Conservation (phyloP, 192 early-diverging fungal species). For the Backusella psychrophila region DNA sequence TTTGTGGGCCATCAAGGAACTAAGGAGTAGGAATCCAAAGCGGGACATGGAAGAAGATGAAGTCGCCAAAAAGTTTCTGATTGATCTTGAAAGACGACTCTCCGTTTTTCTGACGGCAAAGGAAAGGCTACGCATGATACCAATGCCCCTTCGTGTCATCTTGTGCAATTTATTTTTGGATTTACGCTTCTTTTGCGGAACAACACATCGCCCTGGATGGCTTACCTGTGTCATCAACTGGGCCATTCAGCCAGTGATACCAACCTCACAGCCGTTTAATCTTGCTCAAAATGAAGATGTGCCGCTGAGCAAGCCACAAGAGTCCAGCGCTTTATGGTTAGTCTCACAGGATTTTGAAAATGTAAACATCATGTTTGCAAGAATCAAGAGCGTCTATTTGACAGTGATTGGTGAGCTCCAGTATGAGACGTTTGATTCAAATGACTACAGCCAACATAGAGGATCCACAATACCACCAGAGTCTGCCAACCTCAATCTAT, state of each 20-base stretch:
- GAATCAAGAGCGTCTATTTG: slow-evolving; percentile 31
- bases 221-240: slow-evolving; percentile 49
- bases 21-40: slow-evolving; percentile 23
- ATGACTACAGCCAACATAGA: background rate
- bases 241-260: slow-evolving; percentile 34
- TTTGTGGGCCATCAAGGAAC: slow-evolving; percentile 41
- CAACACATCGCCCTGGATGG: slow-evolving; percentile 55
- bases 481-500: background rate
- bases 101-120: slow-evolving; percentile 49
- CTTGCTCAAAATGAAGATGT: background rate
- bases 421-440: slow-evolving; percentile 1
- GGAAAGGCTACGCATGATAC: slow-evolving; percentile 45
- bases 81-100: slow-evolving; percentile 50
- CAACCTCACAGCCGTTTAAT: slow-evolving; percentile 10
- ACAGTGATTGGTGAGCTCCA: slow-evolving; percentile 4
- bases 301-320: background rate
- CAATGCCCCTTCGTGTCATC: slow-evolving; percentile 49
- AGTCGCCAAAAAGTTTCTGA: slow-evolving; percentile 54
- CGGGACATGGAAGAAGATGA: slow-evolving; percentile 44
- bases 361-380: slow-evolving; percentile 39
- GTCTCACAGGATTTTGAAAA: slow-evolving; percentile 40
- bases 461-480: background rate
- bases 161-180: slow-evolving; percentile 50
- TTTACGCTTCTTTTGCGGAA: slow-evolving; percentile 56
- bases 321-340: background rate